Percentiles rank a stretch among this genome's conserved stretches.
These are phyloP conservation scores for Rugonectria rugulosa DNA, from an alignment of 2,329 filamentous ascomycete species.

Conservation along the genomic window DNA sequence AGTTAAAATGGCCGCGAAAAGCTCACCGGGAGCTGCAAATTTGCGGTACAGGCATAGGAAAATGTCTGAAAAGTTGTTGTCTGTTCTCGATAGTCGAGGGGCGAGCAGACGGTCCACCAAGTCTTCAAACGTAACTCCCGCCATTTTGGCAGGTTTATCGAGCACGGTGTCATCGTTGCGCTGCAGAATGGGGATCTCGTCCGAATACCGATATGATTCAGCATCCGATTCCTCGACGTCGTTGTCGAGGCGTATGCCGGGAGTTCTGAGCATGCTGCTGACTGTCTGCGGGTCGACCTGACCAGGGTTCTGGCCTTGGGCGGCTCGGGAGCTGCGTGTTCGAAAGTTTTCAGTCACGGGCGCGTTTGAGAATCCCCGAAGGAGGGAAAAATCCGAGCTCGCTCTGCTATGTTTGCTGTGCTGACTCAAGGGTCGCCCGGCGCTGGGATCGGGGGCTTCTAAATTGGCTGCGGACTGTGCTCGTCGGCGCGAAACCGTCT, in stretches of 20 bases:
- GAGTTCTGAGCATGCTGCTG: slow-evolving; percentile 57
- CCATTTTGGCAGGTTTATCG: slow-evolving; percentile 55
- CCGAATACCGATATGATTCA: slow-evolving; percentile 71
- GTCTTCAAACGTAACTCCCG: slow-evolving; percentile 70
- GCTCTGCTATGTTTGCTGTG: slow-evolving; percentile 73
- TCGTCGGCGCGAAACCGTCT: slow-evolving; percentile 58
- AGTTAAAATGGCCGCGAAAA: slow-evolving; percentile 80
- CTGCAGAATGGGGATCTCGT: slow-evolving; percentile 72
- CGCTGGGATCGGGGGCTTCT: slow-evolving; percentile 60
- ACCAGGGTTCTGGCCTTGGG: slow-evolving; percentile 31
- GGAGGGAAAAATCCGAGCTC: slow-evolving; percentile 73
- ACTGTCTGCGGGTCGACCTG: slow-evolving; percentile 48
- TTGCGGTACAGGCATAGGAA: slow-evolving; percentile 95
- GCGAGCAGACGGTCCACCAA: slow-evolving; percentile 87
- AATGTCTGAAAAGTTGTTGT: slow-evolving; percentile 85
- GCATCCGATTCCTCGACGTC: slow-evolving; percentile 75
- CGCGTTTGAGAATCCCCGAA: slow-evolving; percentile 61
- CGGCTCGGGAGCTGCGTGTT: slow-evolving; percentile 43
- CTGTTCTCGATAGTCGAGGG: slow-evolving; percentile 83
- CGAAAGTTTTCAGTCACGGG: slow-evolving; percentile 50
- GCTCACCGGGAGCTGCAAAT: slow-evolving; percentile 81
- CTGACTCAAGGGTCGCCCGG: slow-evolving; percentile 63
- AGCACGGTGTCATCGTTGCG: slow-evolving; percentile 70
- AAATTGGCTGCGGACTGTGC: slow-evolving; percentile 69
- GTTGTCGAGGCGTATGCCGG: slow-evolving; percentile 61